Base-by-base conservation (phyloP, 495 filamentous ascomycete genomes). In the Hypoxylon rickii region DNA sequence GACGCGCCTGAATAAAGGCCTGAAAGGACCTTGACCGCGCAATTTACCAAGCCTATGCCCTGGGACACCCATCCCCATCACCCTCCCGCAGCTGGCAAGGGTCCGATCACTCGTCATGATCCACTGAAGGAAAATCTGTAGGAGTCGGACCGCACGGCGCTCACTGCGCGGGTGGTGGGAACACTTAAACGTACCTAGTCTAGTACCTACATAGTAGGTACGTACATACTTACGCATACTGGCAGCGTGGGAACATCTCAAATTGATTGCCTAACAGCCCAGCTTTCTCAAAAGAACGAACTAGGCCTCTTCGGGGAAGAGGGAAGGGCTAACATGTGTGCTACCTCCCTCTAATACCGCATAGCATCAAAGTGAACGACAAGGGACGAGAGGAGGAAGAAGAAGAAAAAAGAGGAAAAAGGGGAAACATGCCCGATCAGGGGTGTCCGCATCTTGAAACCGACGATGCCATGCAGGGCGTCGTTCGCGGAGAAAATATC, bases 381-480 rank as follows among this genome's bases (percentile, higher is more conserved):
- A n/a, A n/a, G n/a, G n/a, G n/a, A n/a, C n/a, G n/a, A n/a, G n/a
- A n/a, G n/a, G n/a, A n/a, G n/a, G n/a, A n/a, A n/a, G n/a, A n/a
- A n/a, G n/a, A n/a, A 44, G 19, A 50, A 19, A 15, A 37, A 41
- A 29, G 19, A 41, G 15, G 22, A 36, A 55, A 48, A 43, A n/a
- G 43, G 41, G n/a, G 52, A 63, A 54, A 55, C 44, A 51, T 58
- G 45, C 65, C 17, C 57, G 50, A 4, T 29, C 57, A 49, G 65
- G 63, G 57, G 34, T 45, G 47, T 38, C 18, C 24, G 42, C 54
- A 61, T 29, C 51, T 56, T 65, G 62, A 65, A 65, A 65, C 62
- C 17, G 57, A 58, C 58, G 51, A 62, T 31, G 47, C 61, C 61
- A 59, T 42, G 60, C 55, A 56, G 48, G 49, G 55, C 57, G 52